Evolutionary conservation across 2,329 filamentous ascomycete genomes (phyloP).

Genomic region (Cladophialophora yegresii): DNA sequence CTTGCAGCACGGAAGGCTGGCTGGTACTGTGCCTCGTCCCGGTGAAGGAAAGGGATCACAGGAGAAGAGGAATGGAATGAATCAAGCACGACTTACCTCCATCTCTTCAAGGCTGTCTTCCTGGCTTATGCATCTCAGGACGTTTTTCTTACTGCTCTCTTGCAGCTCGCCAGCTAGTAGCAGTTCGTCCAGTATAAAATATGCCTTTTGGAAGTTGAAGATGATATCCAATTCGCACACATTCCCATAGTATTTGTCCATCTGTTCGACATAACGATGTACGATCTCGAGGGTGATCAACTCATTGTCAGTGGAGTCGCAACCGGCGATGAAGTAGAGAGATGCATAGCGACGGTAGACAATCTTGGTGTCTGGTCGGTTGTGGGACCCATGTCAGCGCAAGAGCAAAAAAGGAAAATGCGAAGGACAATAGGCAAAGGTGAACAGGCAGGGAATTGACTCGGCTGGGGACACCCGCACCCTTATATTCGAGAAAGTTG

Average conservation of each 20-base stretch:
- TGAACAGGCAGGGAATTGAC: conserved; percentile 15
- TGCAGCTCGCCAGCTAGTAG: conserved; percentile 94
- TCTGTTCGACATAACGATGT: conserved; percentile 98
- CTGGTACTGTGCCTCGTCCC: neutral
- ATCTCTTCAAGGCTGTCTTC: conserved; percentile 98
- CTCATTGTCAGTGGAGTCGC: conserved; percentile 96
- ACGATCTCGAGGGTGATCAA: conserved; percentile 98
- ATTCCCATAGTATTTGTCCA: conserved; percentile 99
- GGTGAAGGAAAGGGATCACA: neutral
- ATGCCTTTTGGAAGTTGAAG: conserved; percentile 99
- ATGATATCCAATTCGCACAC: conserved; percentile 99
- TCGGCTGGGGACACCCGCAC: conserved; percentile 49
- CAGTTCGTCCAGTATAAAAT: conserved; percentile 97
- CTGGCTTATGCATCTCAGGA: conserved; percentile 90
- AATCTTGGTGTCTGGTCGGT: conserved; percentile 81
- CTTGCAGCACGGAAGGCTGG: neutral
- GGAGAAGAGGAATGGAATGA: neutral
- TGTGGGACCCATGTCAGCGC: conserved; percentile 26
- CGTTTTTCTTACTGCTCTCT: conserved; percentile 99
- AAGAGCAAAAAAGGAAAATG: neutral
- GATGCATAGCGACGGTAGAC: conserved; percentile 98
- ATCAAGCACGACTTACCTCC: conserved; percentile 70
- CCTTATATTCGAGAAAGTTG: conserved; percentile 99
- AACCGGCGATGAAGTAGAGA: conserved; percentile 98
- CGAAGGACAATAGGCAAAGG: neutral